Base-by-base conservation (phyloP, 208 protist species). In the Novymonas esmeraldas region DNA sequence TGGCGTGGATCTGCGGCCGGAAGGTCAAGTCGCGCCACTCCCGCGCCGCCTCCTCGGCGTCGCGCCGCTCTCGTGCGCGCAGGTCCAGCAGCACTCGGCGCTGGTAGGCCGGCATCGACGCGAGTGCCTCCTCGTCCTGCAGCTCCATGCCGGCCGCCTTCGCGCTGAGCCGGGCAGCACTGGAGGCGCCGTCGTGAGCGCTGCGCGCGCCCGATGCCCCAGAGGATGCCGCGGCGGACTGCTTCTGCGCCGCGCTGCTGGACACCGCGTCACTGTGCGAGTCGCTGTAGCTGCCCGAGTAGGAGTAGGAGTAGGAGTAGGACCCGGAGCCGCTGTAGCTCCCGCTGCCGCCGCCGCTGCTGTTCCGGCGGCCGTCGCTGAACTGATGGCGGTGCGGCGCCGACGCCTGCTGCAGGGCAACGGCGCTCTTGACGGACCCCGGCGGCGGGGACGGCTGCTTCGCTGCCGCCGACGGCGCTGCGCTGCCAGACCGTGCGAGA, bases 81-180 rank as follows among this genome's bases (percentile, higher is more conserved):
- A 87, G 56, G 46, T 91, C 84, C 6, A 86, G 77, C 41, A 94
- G 28, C 34, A 94, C 73, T 22, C 84, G 87, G 31, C 73, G 76
- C 55, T 88, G 82, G 64, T 85, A 90, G n/a, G 71, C 76, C 13
- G 83, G 81, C 70, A 90, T 76, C 11, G 54, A 41, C 26, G 65
- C 24, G 22, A 62, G 61, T 41, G 45, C 61, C 22, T 78, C 70
- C n/a, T 65, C 70, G n/a, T 77, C 71, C 18, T 44, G 55, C 34
- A 57, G 60, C 6, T 51, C 7, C 5, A 57, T 28, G 46, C 54
- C 49, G 34, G 28, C 56, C 5, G 60, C 22, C 6, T 60, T 44
- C 29, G 29, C 44, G 24, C 39, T 69, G 18, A 44, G 22, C n/a
- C 39, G 16, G 5, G 59, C 63, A 45, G 39, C n/a, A n/a, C n/a